Percentiles rank a stretch among this genome's conserved stretches.
Evolutionary conservation across 371 early-diverging fungal species (phyloP).

Genomic region (Fennellomyces sp.): DNA sequence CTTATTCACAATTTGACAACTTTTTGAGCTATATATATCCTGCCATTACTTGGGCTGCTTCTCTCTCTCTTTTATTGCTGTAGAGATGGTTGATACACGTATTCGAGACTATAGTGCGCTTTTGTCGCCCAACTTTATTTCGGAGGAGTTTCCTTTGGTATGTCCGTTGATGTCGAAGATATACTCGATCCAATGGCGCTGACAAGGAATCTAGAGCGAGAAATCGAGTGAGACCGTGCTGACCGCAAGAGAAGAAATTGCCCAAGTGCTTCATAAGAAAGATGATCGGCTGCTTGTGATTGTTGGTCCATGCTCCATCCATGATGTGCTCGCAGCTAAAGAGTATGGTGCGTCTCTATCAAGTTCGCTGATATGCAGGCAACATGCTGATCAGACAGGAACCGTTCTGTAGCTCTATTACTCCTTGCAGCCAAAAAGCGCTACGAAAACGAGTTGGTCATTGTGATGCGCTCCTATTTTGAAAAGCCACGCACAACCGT

Average conservation of each 20-base stretch:
- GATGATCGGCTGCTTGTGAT: slow-evolving; percentile 87
- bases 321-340: slow-evolving; percentile 83
- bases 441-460: slow-evolving; percentile 65
- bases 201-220: slow-evolving; percentile 21
- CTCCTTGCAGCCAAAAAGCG: slow-evolving; percentile 43
- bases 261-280: slow-evolving; percentile 69
- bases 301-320: slow-evolving; percentile 96
- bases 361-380: not conserved
- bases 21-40: not conserved
- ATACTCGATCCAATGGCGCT: not conserved
- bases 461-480: slow-evolving; percentile 94
- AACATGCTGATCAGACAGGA: no score
- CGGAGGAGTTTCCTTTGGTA: slow-evolving; percentile 63
- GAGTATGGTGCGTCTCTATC: slow-evolving; percentile 64
- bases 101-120: slow-evolving; percentile 46
- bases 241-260: slow-evolving; percentile 61
- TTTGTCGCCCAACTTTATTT: slow-evolving; percentile 36
- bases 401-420: slow-evolving; percentile 25
- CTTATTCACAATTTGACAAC: not conserved
- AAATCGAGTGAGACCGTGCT: slow-evolving; percentile 34
- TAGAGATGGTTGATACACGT: slow-evolving; percentile 24
- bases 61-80: not conserved
- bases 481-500: slow-evolving; percentile 95
- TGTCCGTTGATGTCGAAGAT: slow-evolving; percentile 2
- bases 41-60: no score